Conservation (phyloP, 768 basidiomycete genomes). For the Trametes villosa region DNA sequence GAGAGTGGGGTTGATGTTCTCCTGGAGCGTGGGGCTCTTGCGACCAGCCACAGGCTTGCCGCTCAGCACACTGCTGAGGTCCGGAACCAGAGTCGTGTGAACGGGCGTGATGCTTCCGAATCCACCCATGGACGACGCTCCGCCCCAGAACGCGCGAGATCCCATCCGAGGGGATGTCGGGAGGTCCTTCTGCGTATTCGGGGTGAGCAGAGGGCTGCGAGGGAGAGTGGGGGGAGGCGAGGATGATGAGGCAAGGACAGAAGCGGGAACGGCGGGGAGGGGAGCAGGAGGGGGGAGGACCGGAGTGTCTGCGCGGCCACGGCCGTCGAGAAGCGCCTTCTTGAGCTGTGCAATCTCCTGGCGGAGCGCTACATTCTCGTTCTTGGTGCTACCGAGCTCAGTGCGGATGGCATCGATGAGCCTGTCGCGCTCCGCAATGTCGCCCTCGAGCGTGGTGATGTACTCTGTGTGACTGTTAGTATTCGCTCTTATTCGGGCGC, state of each 20-base stretch:
- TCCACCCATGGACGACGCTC: constrained; percentile 48
- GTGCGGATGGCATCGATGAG: constrained; percentile 86
- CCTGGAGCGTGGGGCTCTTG: constrained; percentile 50
- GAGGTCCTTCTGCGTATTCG: constrained; percentile 81
- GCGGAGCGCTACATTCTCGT: constrained; percentile 82
- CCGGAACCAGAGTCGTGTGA: constrained; percentile 82
- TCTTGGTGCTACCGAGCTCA: constrained; percentile 78
- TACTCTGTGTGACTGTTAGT: constrained; percentile 63
- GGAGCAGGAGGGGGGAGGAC: constrained; percentile 52
- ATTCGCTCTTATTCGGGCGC: background rate
- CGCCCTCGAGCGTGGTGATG: constrained; percentile 90
- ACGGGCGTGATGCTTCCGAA: constrained; percentile 79
- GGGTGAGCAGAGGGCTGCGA: constrained; percentile 48
- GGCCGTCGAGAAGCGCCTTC: constrained; percentile 71
- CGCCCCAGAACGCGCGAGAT: constrained; percentile 80
- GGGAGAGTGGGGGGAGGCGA: constrained; percentile 25
- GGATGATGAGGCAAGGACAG: constrained; percentile 3
- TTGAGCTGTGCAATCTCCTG: constrained; percentile 79
- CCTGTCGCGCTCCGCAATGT: constrained; percentile 90
- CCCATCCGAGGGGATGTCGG: constrained; percentile 62
- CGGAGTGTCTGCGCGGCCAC: constrained; percentile 45
- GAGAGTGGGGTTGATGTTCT: constrained; percentile 80
- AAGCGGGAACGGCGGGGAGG: constrained; percentile 39
- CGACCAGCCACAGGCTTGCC: constrained; percentile 35
- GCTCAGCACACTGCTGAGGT: constrained; percentile 44